Evolutionary conservation across 257 asterid genomes (phyloP), one percentile per base, ranked within the genome.

Genomic region (Nicotiana undulata): DNA sequence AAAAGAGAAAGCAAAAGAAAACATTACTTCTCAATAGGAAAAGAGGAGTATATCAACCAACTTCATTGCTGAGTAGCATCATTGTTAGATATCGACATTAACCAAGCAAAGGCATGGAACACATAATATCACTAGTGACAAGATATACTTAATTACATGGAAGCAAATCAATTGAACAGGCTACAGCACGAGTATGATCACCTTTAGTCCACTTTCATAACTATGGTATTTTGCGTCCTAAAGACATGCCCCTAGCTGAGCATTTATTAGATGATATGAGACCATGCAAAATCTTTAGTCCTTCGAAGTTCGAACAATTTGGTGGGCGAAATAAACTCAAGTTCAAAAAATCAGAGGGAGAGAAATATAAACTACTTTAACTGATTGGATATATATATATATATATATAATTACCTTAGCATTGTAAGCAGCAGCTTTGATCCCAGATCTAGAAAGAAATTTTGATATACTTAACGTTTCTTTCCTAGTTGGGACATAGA

Each of bases 371-470:
- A 64, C 65, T 5, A 7, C 29, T 44, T 60, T 22, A 53, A 34
- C 52, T 64, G 60, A 63, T 18, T 26, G 82, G 53, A 82, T 40
- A 29, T 4, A 37, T 37, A 37, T 37, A 37, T 37, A 37, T 37
- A 6, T 37, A 37, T 37, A 34, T 37, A 5, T 66, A 74, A 66
- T 78, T 80, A 93, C 97, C 97, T 89, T 89, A 60, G 93, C 96
- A 87, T 93, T 90, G 87, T 93, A 93, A 82, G 96, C 94, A 76
- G 96, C 97, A 83, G 96, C 91, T 82, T 85, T 91, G 52, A 93
- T 90, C 63, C 96, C 97, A 83, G 40, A 85, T 63, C 80, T 82
- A 80, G 82, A 81, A 49, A 93, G 90, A 89, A 90, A 91, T 83
- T 89, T 88, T n/a, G 97, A 80, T 83, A 93, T 67, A 79, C 87